Percentiles rank a stretch among this genome's conserved stretches.
phyloP scores from a whole-genome alignment of 495 filamentous ascomycete species.

The Penicillium taxi region DNA sequence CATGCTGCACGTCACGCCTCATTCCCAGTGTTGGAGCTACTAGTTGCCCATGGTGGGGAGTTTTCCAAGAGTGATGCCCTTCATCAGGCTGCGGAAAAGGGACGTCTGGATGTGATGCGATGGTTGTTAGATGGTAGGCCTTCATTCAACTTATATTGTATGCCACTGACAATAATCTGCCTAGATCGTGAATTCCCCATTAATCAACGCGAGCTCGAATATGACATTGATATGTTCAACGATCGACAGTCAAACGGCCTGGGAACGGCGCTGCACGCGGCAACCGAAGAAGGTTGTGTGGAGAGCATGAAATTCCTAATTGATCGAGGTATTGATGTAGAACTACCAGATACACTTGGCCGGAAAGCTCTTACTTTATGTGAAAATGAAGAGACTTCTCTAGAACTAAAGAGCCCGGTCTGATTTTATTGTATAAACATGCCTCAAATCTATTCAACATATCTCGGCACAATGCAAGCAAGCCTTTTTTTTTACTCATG shows the following conservation, averaged over 20 bases:
- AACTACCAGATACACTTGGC: neutral
- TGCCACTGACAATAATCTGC: no score
- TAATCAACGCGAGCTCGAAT: neutral
- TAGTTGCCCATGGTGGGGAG: neutral
- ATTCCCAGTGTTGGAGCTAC: neutral
- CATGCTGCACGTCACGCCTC: neutral
- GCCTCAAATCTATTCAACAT: neutral
- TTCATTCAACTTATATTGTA: no score
- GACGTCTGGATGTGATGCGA: neutral
- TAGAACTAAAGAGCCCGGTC: no score
- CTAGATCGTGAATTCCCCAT: neutral
- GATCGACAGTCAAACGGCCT: neutral
- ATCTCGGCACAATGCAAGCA: neutral
- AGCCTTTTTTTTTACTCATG: neutral
- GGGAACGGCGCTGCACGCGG: neutral
- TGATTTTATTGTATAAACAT: neutral
- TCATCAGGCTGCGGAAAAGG: neutral
- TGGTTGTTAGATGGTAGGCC: neutral
- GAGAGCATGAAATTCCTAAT: neutral
- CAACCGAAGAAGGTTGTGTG: neutral
- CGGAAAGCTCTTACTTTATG: neutral
- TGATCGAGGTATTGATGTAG: neutral
- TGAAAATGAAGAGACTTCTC: neutral
- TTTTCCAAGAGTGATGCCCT: neutral
- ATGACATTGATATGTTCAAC: neutral